Percentiles rank a stretch among this genome's conserved stretches.
phyloP scores from a whole-genome alignment of 768 basidiomycete species.

The Boletellus ananas region DNA sequence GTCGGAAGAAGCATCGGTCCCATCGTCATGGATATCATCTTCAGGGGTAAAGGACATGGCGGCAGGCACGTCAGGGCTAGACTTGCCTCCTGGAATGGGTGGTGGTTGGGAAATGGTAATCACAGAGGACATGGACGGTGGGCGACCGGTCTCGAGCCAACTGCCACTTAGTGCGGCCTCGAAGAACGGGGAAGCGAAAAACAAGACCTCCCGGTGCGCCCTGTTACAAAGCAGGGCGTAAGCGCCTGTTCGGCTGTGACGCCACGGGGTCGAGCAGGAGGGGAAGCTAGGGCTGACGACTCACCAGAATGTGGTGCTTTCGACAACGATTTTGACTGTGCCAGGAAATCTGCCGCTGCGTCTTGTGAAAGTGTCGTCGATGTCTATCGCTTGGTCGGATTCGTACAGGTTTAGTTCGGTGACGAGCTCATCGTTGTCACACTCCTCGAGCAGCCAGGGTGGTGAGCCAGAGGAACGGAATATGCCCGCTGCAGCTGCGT shows the following conservation, averaged over 20 bases:
- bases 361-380: constrained; percentile 75
- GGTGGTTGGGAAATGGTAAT: constrained; percentile 82
- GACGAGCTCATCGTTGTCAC: constrained; percentile 63
- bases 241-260: constrained; percentile 5
- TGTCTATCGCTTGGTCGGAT: constrained; percentile 68
- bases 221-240: constrained; percentile 35
- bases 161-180: constrained; percentile 86
- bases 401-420: constrained; percentile 67
- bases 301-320: constrained; percentile 87
- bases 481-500: constrained; percentile 81
- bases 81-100: constrained; percentile 48
- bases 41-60: constrained; percentile 62
- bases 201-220: constrained; percentile 89
- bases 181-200: constrained; percentile 94
- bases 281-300: constrained; percentile 23
- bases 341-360: constrained; percentile 64
- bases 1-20: constrained; percentile 35
- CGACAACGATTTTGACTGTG: constrained; percentile 87
- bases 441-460: constrained; percentile 75
- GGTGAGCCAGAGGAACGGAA: constrained; percentile 80
- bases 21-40: constrained; percentile 40
- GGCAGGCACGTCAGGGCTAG: constrained; percentile 39
- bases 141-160: constrained; percentile 87
- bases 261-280: not conserved
- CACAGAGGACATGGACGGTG: constrained; percentile 74